Evolutionary conservation across 2,329 filamentous ascomycete species (phyloP), one percentile per base, ranked within the genome.

Genomic region (Exophiala alcalophila): DNA sequence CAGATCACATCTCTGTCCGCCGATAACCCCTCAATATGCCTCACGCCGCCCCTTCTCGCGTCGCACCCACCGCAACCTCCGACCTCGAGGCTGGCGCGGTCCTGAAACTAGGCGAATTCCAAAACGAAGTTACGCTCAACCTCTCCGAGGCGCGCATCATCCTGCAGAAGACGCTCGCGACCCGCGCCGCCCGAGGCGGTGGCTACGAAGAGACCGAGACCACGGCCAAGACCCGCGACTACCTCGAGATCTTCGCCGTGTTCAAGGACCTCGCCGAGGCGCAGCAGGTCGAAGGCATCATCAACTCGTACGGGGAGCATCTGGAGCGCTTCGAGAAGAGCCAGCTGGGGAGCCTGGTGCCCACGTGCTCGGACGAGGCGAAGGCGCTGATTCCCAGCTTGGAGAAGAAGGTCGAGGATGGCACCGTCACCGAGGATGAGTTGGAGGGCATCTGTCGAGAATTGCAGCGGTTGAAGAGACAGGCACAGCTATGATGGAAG

Each of bases 191-290:
- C 8, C 49, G 40, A 28, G 47, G 42, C 7, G 48, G 26, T 44
- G 85, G 81, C 60, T 45, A 40, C 36, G 44, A 55, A 28, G 52
- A 56, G 37, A 56, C 52, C 14, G 54, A 57, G 16, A 89, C 90
- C 65, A 76, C 95, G 43, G 81, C 80, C 51, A 90, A 94, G 65
- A 96, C 91, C 18, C 77, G 89, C 54, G 87, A 90, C 61, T 97
- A 98, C 68, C 80, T 97, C 40, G 89, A 95, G 59, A 82, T 89
- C 51, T 98, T 98, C 68, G 85, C 90, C 12, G 86, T 92, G 24
- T 97, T 97, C 77, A 94, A 95, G 70, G 83, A 90, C 59, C 89
- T 91, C 65, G 87, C 94, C 65, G 92, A 92, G 55, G 86, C 95
- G 61, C 86, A 95, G 69, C 86, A 88, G n/a, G 88, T 97, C 21